Evolutionary conservation across 2,329 filamentous ascomycete species (phyloP), one percentile per base, ranked within the genome.

Genomic region (Fusarium sp.): DNA sequence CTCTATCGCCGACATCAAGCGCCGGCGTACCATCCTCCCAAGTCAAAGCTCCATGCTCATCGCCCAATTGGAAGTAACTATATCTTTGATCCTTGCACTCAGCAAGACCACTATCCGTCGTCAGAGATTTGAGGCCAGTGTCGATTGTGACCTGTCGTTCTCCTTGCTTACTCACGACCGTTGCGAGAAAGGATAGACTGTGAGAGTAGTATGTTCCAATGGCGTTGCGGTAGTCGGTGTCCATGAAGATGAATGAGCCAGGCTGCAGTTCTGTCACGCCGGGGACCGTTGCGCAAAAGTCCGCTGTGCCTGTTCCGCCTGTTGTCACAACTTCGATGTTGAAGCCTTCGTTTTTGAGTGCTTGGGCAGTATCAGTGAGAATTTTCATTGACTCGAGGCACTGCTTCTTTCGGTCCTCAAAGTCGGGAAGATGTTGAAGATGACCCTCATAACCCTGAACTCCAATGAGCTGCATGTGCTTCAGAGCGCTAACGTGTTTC

Each of bases 171-270:
- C 74, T 76, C 1, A 76, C 41, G 0, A 75, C 65, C 0, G 74
- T 76, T 2, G 74, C 63, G 0, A 76, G 42, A 2, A 76, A 42
- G 0, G 74, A 67, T 2, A 76, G 69, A 53, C 85, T 87, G 70
- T 88, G 85, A 1, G 81, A 80, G 74, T 86, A 89, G 62, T 84
- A 83, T 0, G 81, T 79, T 2, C 87, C 87, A 0, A 89, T 81
- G 1, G 87, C 87, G 58, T 87, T 86, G 7, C 86, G 83, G 72
- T 89, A 89, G 73, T 89, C 87, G 5, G 87, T 87, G 64, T 89
- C 87, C 87, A 89, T 89, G 75, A 89, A 89, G 63, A 89, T 83
- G 66, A 89, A 89, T 0, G 85, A 87, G 0, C 87, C 87, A 0
- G 87, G 87, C 73, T 89, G 87, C 4, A 89, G 80, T 72, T 89